These are phyloP conservation scores for Akanthomyces uredinophilus DNA, from an alignment of 2,329 filamentous ascomycete species.

Conservation along the genomic window DNA sequence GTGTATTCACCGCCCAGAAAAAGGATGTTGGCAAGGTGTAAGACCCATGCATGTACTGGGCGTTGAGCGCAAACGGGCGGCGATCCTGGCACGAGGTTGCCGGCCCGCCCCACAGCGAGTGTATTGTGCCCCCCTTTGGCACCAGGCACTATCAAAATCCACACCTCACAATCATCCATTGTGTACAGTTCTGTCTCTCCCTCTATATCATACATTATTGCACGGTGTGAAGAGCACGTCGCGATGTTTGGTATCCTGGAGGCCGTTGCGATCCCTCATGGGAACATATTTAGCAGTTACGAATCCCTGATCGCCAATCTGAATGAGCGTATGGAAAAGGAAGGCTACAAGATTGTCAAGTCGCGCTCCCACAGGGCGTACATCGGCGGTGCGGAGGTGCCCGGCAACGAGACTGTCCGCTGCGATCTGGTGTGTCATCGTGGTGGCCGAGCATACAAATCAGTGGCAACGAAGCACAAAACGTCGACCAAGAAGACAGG, in stretches of 20 bases:
- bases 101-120: not conserved
- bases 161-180: not conserved
- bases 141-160: conserved; percentile 4
- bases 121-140: not conserved
- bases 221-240: conserved; percentile 24
- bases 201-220: conserved; percentile 13
- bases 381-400: conserved; percentile 35
- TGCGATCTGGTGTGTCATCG: conserved; percentile 43
- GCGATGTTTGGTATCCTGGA: conserved; percentile 41
- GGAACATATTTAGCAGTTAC: conserved; percentile 34
- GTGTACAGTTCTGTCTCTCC: too few species aligned
- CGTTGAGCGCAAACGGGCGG: not conserved
- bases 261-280: conserved; percentile 33
- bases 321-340: conserved; percentile 37
- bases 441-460: conserved; percentile 39
- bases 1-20: not conserved
- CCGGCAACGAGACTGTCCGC: conserved; percentile 39
- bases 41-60: too few species aligned
- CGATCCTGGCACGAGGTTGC: not conserved
- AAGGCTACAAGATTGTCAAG: conserved; percentile 44
- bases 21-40: not conserved
- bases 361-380: conserved; percentile 38
- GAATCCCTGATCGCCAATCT: conserved; percentile 38
- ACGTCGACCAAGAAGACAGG: conserved; percentile 42
- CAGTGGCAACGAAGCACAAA: conserved; percentile 40